These are phyloP conservation scores for Hypoxylon lenormandii DNA, from an alignment of 495 filamentous ascomycete genomes.

Conservation along the genomic window DNA sequence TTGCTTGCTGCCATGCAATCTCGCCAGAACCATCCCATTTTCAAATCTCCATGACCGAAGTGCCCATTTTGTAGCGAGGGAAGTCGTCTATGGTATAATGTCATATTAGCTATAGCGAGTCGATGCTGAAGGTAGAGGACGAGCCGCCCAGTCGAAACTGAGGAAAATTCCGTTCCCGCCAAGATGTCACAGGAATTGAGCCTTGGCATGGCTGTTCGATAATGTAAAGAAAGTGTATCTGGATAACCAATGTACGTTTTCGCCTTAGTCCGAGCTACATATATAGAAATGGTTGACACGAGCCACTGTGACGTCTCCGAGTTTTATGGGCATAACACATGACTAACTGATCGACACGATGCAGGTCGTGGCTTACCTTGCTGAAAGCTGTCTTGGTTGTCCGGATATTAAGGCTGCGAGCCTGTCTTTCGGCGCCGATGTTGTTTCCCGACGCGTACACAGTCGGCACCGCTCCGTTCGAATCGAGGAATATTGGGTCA, in stretches of 20 bases:
- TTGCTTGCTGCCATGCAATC: slow-evolving; percentile 19
- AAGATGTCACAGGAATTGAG: slow-evolving; percentile 10
- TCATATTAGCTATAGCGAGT: slow-evolving; percentile 17
- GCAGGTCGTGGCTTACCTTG: slow-evolving; percentile 26
- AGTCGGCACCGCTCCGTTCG: slow-evolving; percentile 22
- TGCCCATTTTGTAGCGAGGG: slow-evolving; percentile 4
- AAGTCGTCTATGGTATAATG: slow-evolving; percentile 8
- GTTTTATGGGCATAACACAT: slow-evolving; percentile 1
- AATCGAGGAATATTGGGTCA: slow-evolving; percentile 20
- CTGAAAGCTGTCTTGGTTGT: slow-evolving; percentile 7
- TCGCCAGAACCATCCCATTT: slow-evolving; percentile 14
- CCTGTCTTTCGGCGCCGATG: slow-evolving; percentile 15
- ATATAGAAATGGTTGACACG: slow-evolving; percentile 9
- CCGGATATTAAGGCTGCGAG: background rate
- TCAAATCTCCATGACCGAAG: slow-evolving; percentile 15
- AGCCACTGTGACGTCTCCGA: background rate
- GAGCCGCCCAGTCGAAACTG: slow-evolving; percentile 8
- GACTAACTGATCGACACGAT: slow-evolving; percentile 11
- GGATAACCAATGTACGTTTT: slow-evolving; percentile 10
- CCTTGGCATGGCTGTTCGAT: slow-evolving; percentile 24
- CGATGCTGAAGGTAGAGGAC: slow-evolving; percentile 2
- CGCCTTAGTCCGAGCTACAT: slow-evolving; percentile 15
- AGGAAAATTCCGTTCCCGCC: slow-evolving; percentile 14
- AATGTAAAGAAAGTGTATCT: slow-evolving; percentile 3
- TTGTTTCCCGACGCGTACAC: slow-evolving; percentile 9